These are phyloP conservation scores for Ricinus communis DNA, from an alignment of 345 rosid genomes.

Conservation along the genomic window DNA sequence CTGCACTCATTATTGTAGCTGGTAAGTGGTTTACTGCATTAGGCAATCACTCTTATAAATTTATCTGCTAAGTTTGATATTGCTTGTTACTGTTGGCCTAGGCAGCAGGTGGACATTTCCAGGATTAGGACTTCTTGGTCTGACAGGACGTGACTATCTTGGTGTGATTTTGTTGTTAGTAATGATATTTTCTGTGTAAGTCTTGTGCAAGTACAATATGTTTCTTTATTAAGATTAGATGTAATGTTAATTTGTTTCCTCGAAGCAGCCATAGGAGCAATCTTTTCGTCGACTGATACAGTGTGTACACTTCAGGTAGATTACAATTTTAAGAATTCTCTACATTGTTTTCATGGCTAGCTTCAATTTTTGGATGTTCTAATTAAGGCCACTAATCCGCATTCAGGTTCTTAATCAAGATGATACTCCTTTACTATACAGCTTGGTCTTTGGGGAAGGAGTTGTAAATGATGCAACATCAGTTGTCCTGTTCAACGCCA, in stretches of 20 bases:
- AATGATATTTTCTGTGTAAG: not conserved
- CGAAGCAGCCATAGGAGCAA: slow-evolving; percentile 78
- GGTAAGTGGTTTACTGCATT: slow-evolving; percentile 37
- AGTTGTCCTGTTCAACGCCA: slow-evolving; percentile 73
- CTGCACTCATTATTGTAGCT: slow-evolving; percentile 50
- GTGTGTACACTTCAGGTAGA: slow-evolving; percentile 93
- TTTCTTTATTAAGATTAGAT: slow-evolving; percentile 7
- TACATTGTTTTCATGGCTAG: not conserved
- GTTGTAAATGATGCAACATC: slow-evolving; percentile 96
- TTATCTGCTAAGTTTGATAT: not conserved
- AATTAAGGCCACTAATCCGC: not conserved
- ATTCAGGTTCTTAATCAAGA: slow-evolving; percentile 83
- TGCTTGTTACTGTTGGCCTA: slow-evolving; percentile 29
- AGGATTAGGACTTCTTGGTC: slow-evolving; percentile 54
- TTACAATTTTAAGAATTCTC: slow-evolving; percentile 3
- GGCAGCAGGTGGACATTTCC: slow-evolving; percentile 89
- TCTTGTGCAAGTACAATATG: not conserved
- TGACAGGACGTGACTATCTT: slow-evolving; percentile 61
- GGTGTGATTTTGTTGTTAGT: slow-evolving; percentile 42
- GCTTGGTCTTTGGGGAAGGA: slow-evolving; percentile 94
- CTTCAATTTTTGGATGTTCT: not conserved
- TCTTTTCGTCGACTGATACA: slow-evolving; percentile 89
- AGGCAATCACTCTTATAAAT: too few relatives aligned
- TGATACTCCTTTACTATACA: slow-evolving; percentile 78
- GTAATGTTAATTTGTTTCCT: slow-evolving; percentile 12